Conservation (phyloP, 768 basidiomycete genomes). For the Lentinula raphanica region DNA sequence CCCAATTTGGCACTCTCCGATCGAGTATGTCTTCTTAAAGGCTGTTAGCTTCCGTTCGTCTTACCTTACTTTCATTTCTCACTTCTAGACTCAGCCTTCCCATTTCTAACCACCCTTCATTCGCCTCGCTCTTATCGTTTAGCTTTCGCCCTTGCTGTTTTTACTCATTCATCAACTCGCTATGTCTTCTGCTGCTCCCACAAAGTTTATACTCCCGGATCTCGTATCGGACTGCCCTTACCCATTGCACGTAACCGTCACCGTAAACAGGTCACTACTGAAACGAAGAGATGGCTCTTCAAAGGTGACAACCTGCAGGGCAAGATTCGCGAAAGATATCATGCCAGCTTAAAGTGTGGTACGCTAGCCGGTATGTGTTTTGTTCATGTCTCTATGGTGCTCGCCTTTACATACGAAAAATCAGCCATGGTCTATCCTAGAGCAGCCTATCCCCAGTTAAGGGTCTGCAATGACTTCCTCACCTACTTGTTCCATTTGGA, state of each 20-base stretch:
- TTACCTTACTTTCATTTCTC: background rate
- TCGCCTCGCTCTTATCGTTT: conserved; percentile 19
- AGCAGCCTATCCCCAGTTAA: conserved; percentile 54
- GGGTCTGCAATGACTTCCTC: conserved; percentile 67
- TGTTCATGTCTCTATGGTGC: conserved; percentile 16
- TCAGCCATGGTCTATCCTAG: conserved; percentile 36
- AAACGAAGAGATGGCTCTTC: conserved; percentile 71
- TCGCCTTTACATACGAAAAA: background rate
- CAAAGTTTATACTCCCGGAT: conserved; percentile 65
- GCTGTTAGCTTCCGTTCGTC: background rate
- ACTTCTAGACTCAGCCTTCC: conserved; percentile 8
- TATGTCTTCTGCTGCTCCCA: conserved; percentile 18
- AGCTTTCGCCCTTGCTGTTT: conserved; percentile 20
- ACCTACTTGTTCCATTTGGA: conserved; percentile 57
- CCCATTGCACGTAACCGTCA: conserved; percentile 50
- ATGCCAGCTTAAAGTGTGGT: conserved; percentile 69
- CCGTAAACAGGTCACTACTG: conserved; percentile 52
- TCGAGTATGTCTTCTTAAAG: conserved; percentile 12
- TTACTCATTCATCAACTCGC: conserved; percentile 12
- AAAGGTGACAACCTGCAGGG: conserved; percentile 52
- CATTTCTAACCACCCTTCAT: conserved; percentile 14
- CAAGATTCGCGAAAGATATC: conserved; percentile 52
- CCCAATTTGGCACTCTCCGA: conserved; percentile 3
- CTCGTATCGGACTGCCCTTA: conserved; percentile 72
- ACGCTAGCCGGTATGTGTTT: conserved; percentile 62